A percentile compares a stretch with the other conserved stretches of the same genome.
phyloP scores from a whole-genome alignment of 2,329 filamentous ascomycete species.

The Colletotrichum eremochloae region DNA sequence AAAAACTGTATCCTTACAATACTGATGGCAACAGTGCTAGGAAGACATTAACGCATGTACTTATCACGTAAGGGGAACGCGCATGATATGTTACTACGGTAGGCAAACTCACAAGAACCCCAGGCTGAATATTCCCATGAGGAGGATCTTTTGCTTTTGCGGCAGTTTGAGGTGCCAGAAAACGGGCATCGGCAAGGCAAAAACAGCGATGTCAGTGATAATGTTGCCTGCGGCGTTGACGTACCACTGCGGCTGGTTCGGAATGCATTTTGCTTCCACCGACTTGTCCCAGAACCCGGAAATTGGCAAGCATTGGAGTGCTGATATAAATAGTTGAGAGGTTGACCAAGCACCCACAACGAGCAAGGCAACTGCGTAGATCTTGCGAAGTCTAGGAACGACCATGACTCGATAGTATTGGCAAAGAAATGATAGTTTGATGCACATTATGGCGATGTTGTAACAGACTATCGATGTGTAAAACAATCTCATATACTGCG shows the following conservation, averaged over 20 bases:
- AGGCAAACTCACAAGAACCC: slow-evolving; percentile 47
- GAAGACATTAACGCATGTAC: neutral
- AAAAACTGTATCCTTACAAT: slow-evolving; percentile 45
- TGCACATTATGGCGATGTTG: slow-evolving; percentile 47
- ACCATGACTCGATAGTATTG: slow-evolving; percentile 54
- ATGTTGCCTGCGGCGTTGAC: slow-evolving; percentile 48
- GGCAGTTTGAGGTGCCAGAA: slow-evolving; percentile 46
- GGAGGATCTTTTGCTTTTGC: slow-evolving; percentile 44
- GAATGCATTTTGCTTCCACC: slow-evolving; percentile 43
- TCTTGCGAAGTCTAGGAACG: slow-evolving; percentile 46
- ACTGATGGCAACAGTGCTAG: slow-evolving; percentile 46
- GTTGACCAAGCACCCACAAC: slow-evolving; percentile 48
- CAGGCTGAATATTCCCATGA: slow-evolving; percentile 48
- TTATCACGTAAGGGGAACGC: neutral
- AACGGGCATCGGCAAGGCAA: slow-evolving; percentile 47
- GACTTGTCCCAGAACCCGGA: slow-evolving; percentile 47
- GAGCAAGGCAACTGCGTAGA: slow-evolving; percentile 47
- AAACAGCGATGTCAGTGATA: slow-evolving; percentile 47
- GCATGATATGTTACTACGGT: neutral
- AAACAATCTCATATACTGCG: slow-evolving; percentile 45
- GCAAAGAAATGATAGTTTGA: slow-evolving; percentile 53
- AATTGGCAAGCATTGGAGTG: slow-evolving; percentile 47
- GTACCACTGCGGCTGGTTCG: slow-evolving; percentile 44
- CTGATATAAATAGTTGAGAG: slow-evolving; percentile 46
- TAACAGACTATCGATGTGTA: slow-evolving; percentile 51